These are phyloP conservation scores for Camelina sativa DNA, from an alignment of 345 rosid species.

Conservation along the genomic window DNA sequence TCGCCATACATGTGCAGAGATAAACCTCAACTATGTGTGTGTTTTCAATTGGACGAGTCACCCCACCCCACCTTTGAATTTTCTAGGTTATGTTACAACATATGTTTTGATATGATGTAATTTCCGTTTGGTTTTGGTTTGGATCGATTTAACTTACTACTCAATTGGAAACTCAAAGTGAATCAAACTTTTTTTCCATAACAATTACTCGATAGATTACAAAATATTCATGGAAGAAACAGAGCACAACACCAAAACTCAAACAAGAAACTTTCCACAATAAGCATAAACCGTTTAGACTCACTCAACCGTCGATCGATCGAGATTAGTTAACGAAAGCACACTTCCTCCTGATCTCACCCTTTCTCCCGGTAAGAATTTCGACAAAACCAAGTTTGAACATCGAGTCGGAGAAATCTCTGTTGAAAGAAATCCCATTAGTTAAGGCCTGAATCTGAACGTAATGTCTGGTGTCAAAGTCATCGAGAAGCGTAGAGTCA, in stretches of 20 bases:
- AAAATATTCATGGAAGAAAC: not conserved
- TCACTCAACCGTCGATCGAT: too few species aligned
- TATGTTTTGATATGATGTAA: too few species aligned
- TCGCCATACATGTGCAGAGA: too few species aligned
- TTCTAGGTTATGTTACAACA: too few species aligned
- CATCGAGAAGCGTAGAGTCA: constrained; percentile 66
- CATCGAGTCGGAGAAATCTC: constrained; percentile 65
- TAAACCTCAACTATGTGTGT: too few species aligned
- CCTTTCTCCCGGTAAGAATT: constrained; percentile 52
- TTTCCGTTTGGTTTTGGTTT: too few species aligned
- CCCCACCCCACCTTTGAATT: too few species aligned
- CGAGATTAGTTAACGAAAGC: constrained; percentile 38
- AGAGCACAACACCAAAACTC: not conserved
- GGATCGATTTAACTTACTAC: too few species aligned
- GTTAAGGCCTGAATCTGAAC: constrained; percentile 27
- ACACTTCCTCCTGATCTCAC: constrained; percentile 63
- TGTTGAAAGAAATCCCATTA: constrained; percentile 43
- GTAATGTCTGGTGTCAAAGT: constrained; percentile 37
- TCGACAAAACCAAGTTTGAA: constrained; percentile 56
- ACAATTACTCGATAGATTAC: not conserved
- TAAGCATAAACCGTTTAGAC: not conserved
- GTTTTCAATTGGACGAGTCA: too few species aligned
- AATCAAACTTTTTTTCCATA: not conserved
- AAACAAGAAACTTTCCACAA: constrained; percentile 1
- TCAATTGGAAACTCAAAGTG: not conserved